Conservation (phyloP, 1,284 basidiomycete genomes). For the Erythrobasidium hasegawianum region DNA sequence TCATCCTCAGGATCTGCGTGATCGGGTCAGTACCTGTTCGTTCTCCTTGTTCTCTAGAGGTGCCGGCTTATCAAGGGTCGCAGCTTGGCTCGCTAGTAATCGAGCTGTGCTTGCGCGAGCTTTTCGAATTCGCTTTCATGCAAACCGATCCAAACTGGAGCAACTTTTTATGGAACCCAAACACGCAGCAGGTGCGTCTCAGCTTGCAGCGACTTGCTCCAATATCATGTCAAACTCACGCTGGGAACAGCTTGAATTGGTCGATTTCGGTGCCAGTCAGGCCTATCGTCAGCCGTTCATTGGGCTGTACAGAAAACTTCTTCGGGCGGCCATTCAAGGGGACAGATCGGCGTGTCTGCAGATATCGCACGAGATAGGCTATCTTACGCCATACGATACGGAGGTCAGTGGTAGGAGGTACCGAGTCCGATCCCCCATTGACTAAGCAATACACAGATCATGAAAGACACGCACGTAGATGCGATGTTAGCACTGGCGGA, state of each 20-base stretch:
- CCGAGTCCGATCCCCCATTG: too few relatives aligned
- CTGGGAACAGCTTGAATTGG: slow-evolving; percentile 66
- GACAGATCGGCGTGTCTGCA: slow-evolving; percentile 67
- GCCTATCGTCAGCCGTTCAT: slow-evolving; percentile 84
- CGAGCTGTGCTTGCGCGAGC: slow-evolving; percentile 80
- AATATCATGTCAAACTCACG: neutral
- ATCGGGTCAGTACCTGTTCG: slow-evolving; percentile 66
- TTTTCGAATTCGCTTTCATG: slow-evolving; percentile 89
- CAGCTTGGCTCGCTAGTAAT: slow-evolving; percentile 81
- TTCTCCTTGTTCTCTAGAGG: neutral
- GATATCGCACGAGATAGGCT: slow-evolving; percentile 76
- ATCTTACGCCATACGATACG: slow-evolving; percentile 84
- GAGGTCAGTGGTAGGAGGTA: slow-evolving; percentile 10
- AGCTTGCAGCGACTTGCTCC: neutral
- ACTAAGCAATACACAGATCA: too few relatives aligned
- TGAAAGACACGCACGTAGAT: slow-evolving; percentile 81
- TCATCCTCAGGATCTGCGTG: slow-evolving; percentile 63
- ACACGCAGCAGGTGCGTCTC: slow-evolving; percentile 55
- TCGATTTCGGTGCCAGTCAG: slow-evolving; percentile 93
- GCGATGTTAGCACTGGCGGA: slow-evolving; percentile 73
- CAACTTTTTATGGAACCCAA: slow-evolving; percentile 85
- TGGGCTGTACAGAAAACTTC: slow-evolving; percentile 75
- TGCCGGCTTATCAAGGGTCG: too few relatives aligned
- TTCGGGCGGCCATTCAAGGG: slow-evolving; percentile 70
- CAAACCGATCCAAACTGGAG: slow-evolving; percentile 99